Evolutionary conservation across 805 yeast genomes (phyloP).

Genomic region (Komagataella populi): DNA sequence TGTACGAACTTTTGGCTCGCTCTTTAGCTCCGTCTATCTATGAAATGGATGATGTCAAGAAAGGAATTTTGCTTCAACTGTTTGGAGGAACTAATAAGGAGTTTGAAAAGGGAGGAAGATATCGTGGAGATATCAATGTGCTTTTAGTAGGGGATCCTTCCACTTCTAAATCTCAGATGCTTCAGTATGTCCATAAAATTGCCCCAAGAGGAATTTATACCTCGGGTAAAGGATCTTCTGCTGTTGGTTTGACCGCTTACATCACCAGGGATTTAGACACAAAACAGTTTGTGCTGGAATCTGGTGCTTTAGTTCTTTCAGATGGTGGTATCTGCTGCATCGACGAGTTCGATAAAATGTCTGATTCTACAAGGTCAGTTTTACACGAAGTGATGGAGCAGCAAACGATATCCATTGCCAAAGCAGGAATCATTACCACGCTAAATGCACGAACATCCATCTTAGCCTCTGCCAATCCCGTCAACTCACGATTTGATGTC

Average conservation of each 20-base stretch:
- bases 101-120: constrained; percentile 81
- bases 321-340: constrained; percentile 99
- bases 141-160: constrained; percentile 97
- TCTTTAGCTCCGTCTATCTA: constrained; percentile 95
- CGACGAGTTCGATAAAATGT: constrained; percentile 97
- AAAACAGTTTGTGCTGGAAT: constrained; percentile 81
- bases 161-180: constrained; percentile 87
- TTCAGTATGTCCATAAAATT: constrained; percentile 91
- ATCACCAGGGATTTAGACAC: constrained; percentile 91
- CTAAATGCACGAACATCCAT: constrained; percentile 93
- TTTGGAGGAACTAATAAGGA: constrained; percentile 93
- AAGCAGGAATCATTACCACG: constrained; percentile 96
- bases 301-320: constrained; percentile 91
- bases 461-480: constrained; percentile 94
- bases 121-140: constrained; percentile 91
- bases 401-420: constrained; percentile 95
- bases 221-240: constrained; percentile 97
- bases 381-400: constrained; percentile 99
- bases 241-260: constrained; percentile 97
- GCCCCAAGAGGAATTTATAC: constrained; percentile 98
- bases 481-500: constrained; percentile 92
- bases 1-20: constrained; percentile 76
- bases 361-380: constrained; percentile 86
- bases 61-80: constrained; percentile 82
- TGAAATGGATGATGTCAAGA: constrained; percentile 93